Evolutionary conservation across 169 alveolate genomes (phyloP).

Genomic region (Plasmodium sp.): DNA sequence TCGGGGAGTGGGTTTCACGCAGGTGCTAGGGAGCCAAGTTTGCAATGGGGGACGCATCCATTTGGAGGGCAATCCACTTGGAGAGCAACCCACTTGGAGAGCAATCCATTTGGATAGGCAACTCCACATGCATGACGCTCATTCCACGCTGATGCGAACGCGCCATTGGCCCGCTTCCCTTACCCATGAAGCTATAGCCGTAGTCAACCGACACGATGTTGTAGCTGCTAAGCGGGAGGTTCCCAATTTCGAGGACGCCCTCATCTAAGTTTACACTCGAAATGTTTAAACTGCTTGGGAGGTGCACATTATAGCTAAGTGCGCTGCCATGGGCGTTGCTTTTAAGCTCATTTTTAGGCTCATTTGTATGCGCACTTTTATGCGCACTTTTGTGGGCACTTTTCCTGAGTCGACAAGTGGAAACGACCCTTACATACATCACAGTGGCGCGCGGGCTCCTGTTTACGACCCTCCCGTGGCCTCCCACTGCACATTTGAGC

Average conservation of each 20-base stretch:
- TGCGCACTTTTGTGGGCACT: not conserved
- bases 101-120: not conserved
- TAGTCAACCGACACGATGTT: constrained; percentile 60
- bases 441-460: not conserved
- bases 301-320: constrained; percentile 19
- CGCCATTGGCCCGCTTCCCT: not conserved
- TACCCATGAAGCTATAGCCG: constrained; percentile 68
- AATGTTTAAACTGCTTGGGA: constrained; percentile 11
- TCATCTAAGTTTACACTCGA: constrained; percentile 11
- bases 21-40: not conserved
- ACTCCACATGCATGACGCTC: not conserved
- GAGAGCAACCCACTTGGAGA: not conserved
- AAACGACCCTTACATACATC: not conserved
- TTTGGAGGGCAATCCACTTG: not conserved
- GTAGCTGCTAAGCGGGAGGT: constrained; percentile 19
- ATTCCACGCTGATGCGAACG: not conserved
- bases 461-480: not conserved
- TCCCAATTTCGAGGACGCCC: not conserved
- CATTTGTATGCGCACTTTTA: not conserved
- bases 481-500: not conserved
- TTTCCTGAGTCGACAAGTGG: not conserved
- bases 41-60: not conserved
- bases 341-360: not conserved
- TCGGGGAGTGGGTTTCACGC: not conserved
- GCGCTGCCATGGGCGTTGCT: not conserved